A percentile compares a stretch with the other conserved stretches of the same genome.
These are phyloP conservation scores for Debaryomyces sp. DNA, from an alignment of 1,139 yeast species.

Conservation along the genomic window DNA sequence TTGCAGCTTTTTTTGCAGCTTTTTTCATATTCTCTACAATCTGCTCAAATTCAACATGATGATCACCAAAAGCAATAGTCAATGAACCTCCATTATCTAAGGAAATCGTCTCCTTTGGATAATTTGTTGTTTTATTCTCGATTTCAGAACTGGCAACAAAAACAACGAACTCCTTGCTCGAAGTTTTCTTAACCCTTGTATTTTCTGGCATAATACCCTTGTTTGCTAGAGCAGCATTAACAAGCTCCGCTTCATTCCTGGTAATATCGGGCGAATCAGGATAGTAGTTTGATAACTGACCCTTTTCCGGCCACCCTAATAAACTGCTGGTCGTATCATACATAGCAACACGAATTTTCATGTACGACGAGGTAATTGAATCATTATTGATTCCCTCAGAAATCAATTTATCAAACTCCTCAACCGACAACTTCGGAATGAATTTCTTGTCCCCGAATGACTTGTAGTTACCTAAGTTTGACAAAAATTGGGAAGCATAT, in stretches of 20 bases:
- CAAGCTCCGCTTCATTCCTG: conserved; percentile 62
- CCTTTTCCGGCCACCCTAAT: conserved; percentile 78
- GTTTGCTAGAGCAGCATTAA: conserved; percentile 63
- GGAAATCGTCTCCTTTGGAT: conserved; percentile 31
- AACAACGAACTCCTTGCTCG: conserved; percentile 49
- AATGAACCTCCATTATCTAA: conserved; percentile 38
- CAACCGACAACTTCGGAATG: conserved; percentile 59
- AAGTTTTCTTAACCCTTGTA: conserved; percentile 64
- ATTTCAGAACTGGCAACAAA: conserved; percentile 62
- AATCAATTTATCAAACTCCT: conserved; percentile 52
- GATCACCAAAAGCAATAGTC: conserved; percentile 76
- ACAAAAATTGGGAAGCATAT: conserved; percentile 77
- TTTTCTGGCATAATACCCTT: conserved; percentile 80
- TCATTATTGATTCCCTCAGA: conserved; percentile 39
- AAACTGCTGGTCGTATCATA: conserved; percentile 55
- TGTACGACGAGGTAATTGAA: conserved; percentile 41
- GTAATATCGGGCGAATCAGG: conserved; percentile 52
- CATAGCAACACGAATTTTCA: conserved; percentile 47
- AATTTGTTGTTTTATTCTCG: conserved; percentile 45
- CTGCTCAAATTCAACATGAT: conserved; percentile 58
- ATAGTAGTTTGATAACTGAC: conserved; percentile 77
- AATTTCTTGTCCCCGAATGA: conserved; percentile 89
- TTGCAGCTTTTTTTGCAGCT: conserved; percentile 69
- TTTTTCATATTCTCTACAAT: conserved; percentile 58
- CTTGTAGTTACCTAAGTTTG: conserved; percentile 84